These are phyloP conservation scores for Pyronema omphalodes DNA, from an alignment of 495 filamentous ascomycete genomes.

Conservation along the genomic window DNA sequence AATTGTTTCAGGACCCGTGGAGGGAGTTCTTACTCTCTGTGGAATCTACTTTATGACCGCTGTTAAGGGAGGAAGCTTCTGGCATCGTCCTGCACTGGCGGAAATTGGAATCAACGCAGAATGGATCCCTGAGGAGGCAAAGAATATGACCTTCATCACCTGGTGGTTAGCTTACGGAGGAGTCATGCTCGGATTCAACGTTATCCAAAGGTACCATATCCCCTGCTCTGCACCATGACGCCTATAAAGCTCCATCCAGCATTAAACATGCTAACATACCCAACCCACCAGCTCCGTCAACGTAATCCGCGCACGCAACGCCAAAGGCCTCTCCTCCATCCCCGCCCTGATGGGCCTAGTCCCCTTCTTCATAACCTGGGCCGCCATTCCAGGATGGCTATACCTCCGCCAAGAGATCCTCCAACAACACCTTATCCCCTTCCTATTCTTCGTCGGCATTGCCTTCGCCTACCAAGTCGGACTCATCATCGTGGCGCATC, in stretches of 20 bases:
- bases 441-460: conserved; percentile 67
- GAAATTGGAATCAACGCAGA: conserved; percentile 48
- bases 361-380: conserved; percentile 62
- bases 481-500: conserved; percentile 82
- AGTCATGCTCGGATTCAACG: conserved; percentile 68
- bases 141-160: conserved; percentile 65
- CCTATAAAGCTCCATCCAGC: too few species aligned
- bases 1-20: conserved; percentile 83
- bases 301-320: conserved; percentile 60
- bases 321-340: conserved; percentile 48
- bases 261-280: background rate
- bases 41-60: conserved; percentile 72
- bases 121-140: conserved; percentile 48
- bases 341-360: conserved; percentile 61
- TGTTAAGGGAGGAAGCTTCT: conserved; percentile 72
- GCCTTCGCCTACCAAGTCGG: conserved; percentile 89
- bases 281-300: conserved; percentile 43
- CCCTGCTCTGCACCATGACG: background rate
- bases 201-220: conserved; percentile 34
- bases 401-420: conserved; percentile 70
- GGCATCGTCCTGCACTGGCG: conserved; percentile 62
- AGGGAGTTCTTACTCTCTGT: conserved; percentile 75
- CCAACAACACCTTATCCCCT: conserved; percentile 64
- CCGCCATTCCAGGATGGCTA: conserved; percentile 55
- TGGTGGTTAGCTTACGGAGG: conserved; percentile 90